Evolutionary conservation across 2,329 filamentous ascomycete genomes (phyloP), one percentile per base, ranked within the genome.

Genomic region (Talaromyces sp.): DNA sequence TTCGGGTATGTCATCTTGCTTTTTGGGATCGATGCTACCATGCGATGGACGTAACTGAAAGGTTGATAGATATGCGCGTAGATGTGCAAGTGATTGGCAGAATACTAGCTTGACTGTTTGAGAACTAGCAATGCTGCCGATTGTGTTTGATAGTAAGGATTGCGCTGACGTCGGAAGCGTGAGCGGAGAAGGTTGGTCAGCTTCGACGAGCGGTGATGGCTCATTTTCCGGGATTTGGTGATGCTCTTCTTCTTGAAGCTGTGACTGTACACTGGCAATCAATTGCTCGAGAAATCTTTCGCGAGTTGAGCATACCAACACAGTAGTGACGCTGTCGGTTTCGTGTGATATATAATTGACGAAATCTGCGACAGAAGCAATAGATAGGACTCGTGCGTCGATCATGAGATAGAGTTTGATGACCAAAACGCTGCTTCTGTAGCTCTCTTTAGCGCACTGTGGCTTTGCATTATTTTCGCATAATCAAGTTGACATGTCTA

Each of bases 11-110:
- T 54, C n/a, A 49, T 58, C 33, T 19, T 45, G 45, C 27, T 39
- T 41, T 25, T 39, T 61, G 27, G 11, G 9, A 6, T 59, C 49
- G 17, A 56, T 7, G 17, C 33, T 57, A 31, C 61, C 27, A 2
- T 63, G 47, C 64, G 52, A 6, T 50, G 31, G 41, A 52, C 56
- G 7, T 56, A 50, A 35, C 31, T 45, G 35, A 43, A 59, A 13
- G 52, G 86, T 82, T 49, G 89, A 82, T 19, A 97, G 82, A 71
- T 89, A 91, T 41, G 91, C 91, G 62, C 92, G 89, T 7, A 97
- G 85, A 75, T 91, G 88, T 25, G 90, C 87, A 62, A 95, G 84
- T 2, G 90, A 92, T 0, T 91, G 87, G 63, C 87, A 85, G 77
- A 96, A 97, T 41, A 86, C 80, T 9, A 93, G 77, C 63, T 86